Percentiles rank a stretch among this genome's conserved stretches.
Conservation (phyloP, 75 land plant species). For the Adiantum capillusveneris region DNA sequence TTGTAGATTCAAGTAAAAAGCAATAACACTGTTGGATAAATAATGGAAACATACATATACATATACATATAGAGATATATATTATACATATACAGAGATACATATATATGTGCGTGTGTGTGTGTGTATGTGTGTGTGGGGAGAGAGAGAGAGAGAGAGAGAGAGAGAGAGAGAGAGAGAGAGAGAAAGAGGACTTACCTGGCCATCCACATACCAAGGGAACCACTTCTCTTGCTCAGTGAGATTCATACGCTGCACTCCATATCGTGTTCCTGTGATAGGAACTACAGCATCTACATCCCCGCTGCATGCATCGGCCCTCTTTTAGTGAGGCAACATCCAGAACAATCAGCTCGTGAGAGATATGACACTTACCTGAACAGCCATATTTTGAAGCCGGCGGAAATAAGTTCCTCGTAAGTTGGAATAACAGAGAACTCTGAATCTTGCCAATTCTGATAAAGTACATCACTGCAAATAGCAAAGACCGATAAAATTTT, state of each 20-base stretch:
- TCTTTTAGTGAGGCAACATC: neutral
- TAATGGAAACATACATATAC: no score
- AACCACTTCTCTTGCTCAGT: conserved; percentile 10
- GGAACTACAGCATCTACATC: conserved; percentile 14
- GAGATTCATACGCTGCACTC: conserved; percentile 5
- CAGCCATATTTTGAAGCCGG: conserved; percentile 72
- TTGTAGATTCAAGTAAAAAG: no score
- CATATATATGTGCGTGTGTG: no score
- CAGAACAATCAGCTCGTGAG: neutral
- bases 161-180: no score
- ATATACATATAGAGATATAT: no score
- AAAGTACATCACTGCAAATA: conserved; percentile 30
- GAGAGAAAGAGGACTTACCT: no score
- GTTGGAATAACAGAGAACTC: conserved; percentile 57
- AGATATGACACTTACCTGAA: conserved; percentile 46
- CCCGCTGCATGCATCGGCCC: conserved; percentile 6
- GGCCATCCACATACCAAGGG: conserved; percentile 8
- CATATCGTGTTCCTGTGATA: conserved; percentile 16
- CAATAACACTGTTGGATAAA: no score
- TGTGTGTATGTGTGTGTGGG: no score
- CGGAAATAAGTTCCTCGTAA: conserved; percentile 52
- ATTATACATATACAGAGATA: no score
- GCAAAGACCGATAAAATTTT: no score
- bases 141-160: no score
- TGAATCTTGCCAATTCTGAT: conserved; percentile 55